Evolutionary conservation across 2,329 filamentous ascomycete species (phyloP), one percentile per base, ranked within the genome.

Genomic region (Dichotomopilus funicola): DNA sequence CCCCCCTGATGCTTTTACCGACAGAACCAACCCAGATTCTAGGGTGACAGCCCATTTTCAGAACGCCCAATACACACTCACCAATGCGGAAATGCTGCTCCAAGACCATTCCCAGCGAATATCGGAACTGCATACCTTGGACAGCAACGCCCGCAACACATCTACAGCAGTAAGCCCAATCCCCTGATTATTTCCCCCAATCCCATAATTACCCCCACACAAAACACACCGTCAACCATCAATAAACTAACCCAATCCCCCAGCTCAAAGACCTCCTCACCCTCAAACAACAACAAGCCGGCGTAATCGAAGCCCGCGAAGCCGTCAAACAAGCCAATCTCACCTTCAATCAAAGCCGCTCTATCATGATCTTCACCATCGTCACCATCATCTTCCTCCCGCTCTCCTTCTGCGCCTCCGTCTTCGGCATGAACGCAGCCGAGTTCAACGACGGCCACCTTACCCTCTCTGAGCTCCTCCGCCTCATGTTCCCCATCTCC

Each of bases 221-320:
- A 43, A 43, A n/a, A n/a, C n/a, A n/a, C n/a, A n/a, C n/a, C n/a
- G n/a, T n/a, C n/a, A n/a, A n/a, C n/a, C 59, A 51, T 59, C 37
- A 6, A n/a, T 27, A 31, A 12, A n/a, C n/a, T 11, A 3, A 11
- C 10, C 5, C 4, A 27, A 12, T 9, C 10, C 7, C 33, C 2
- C 51, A 73, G 69, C 61, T 75, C 43, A 68, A 71, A 41, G 70
- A 73, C 45, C 64, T 77, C 1, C 63, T 76, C 1, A 66, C 64
- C 0, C 63, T 77, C 31, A 77, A 77, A 54, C 74, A 76, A 38
- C 74, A 77, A 56, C 74, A 77, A 56, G 73, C 74, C 0, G 70
- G 71, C 41, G 70, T 77, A 0, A 67, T 76, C 4, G 72, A 77
- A 56, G 73, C 74, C 0, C 72, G 70, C 66, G 68, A 71, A 12